Evolutionary conservation across 257 asterid species (phyloP).

Genomic region (Pogostemon cablin): DNA sequence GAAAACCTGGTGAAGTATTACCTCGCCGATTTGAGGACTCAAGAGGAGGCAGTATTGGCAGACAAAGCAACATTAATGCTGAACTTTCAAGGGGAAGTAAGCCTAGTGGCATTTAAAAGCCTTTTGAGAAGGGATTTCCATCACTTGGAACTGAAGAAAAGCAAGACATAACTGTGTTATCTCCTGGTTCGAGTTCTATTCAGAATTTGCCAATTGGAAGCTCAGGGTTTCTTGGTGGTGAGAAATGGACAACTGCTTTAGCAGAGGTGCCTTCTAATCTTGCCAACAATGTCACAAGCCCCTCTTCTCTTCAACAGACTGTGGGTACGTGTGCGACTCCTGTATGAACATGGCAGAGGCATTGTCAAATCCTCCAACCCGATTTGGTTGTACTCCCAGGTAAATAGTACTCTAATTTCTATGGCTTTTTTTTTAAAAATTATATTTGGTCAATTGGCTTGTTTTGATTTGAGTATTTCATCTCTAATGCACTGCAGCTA

Average conservation of each 20-base stretch:
- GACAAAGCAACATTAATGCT: slow-evolving; percentile 40
- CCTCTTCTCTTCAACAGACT: slow-evolving; percentile 46
- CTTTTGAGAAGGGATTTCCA: slow-evolving; percentile 77
- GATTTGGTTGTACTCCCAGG: slow-evolving; percentile 49
- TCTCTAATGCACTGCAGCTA: slow-evolving; percentile 42
- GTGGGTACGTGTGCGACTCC: slow-evolving; percentile 33
- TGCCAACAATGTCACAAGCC: slow-evolving; percentile 42
- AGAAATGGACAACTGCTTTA: slow-evolving; percentile 86
- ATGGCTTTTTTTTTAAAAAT: not conserved
- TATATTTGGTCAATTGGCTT: slow-evolving; percentile 12
- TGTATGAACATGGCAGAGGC: slow-evolving; percentile 85
- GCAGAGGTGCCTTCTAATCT: slow-evolving; percentile 71
- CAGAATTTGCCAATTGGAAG: slow-evolving; percentile 64
- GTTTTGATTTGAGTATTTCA: slow-evolving; percentile 11
- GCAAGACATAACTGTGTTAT: slow-evolving; percentile 45
- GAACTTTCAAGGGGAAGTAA: slow-evolving; percentile 41
- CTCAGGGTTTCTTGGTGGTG: slow-evolving; percentile 62
- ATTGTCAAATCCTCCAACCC: slow-evolving; percentile 60
- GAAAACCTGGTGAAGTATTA: slow-evolving; percentile 50
- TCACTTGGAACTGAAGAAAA: slow-evolving; percentile 73
- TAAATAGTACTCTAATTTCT: slow-evolving; percentile 11
- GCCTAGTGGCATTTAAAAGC: slow-evolving; percentile 45
- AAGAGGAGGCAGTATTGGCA: slow-evolving; percentile 29
- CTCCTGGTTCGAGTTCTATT: slow-evolving; percentile 61
- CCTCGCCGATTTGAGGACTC: slow-evolving; percentile 47